These are phyloP conservation scores for Sanghuangporus weigelae DNA, from an alignment of 1,284 basidiomycete genomes.

Conservation along the genomic window DNA sequence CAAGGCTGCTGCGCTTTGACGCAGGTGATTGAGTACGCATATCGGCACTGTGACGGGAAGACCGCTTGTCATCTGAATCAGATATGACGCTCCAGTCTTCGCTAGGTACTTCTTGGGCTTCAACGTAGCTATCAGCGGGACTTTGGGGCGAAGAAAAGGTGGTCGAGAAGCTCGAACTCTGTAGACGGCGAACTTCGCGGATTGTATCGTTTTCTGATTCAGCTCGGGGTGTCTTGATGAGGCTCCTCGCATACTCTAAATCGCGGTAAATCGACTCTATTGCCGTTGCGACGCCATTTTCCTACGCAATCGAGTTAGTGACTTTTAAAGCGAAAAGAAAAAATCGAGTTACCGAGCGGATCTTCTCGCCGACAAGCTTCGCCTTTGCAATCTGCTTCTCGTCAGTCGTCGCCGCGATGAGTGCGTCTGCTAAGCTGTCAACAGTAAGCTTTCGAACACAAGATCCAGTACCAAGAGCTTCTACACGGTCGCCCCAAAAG, in stretches of 20 bases:
- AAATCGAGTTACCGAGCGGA: constrained; percentile 58
- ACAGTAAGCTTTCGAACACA: constrained; percentile 83
- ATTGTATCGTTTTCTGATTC: constrained; percentile 32
- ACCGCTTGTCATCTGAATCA: constrained; percentile 56
- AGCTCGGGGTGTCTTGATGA: constrained; percentile 53
- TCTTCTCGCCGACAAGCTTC: constrained; percentile 75
- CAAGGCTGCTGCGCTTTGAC: constrained; percentile 55
- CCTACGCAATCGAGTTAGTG: constrained; percentile 41
- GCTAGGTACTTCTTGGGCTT: constrained; percentile 47
- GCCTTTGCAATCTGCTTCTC: constrained; percentile 84
- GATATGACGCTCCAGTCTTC: constrained; percentile 83
- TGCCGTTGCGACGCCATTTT: constrained; percentile 84
- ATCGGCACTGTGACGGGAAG: constrained; percentile 44
- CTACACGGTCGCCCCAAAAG: constrained; percentile 95
- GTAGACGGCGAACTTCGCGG: constrained; percentile 31
- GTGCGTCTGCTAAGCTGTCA: constrained; percentile 70
- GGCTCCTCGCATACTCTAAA: constrained; percentile 79
- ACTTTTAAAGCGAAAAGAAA: neutral
- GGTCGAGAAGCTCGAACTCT: constrained; percentile 26
- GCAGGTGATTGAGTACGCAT: constrained; percentile 30
- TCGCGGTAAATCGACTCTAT: constrained; percentile 92
- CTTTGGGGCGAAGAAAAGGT: constrained; percentile 30
- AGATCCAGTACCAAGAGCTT: constrained; percentile 86
- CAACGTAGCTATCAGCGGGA: constrained; percentile 53
- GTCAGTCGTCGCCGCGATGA: constrained; percentile 80